Evolutionary conservation across 768 basidiomycete species (phyloP), one percentile per base, ranked within the genome.

Genomic region (Daedaleopsis nitida): DNA sequence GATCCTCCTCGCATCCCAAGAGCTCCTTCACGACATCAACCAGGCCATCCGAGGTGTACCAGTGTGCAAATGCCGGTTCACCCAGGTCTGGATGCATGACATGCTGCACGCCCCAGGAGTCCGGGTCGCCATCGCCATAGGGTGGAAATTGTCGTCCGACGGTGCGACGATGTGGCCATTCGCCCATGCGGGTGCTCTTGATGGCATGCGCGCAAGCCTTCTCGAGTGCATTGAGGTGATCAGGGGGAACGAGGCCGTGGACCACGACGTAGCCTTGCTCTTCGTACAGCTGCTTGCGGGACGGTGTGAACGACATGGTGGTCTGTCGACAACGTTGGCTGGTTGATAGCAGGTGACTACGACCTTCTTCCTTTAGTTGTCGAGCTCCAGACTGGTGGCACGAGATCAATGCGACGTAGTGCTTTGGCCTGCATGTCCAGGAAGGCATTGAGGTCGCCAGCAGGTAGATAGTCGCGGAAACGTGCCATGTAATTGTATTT

Each of bases 111-210:
- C 91, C 91, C 90, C 91, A 92, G 0, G 86, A 83, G 72, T 92
- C 91, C 1, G 84, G 81, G 54, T 83, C 73, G 43, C 66, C 76
- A 35, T 81, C 73, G 55, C 80, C 85, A 65, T 80, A 92, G 0
- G 90, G 91, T 3, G 91, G 89, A 62, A 92, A 92, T 70, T 91
- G 88, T 62, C 86, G 87, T 1, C 91, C 91, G 17, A 92, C 87
- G 0, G 84, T 86, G 38, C 91, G 82, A 4, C 88, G 78, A 65
- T 87, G 78, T 0, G 82, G 75, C 91, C 90, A 92, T 2, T 70
- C 61, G 1, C 88, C 88, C 0, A 75, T 54, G 5, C 90, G 84
- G 0, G 89, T 88, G 32, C 77, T 79, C 19, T 73, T 67, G 23
- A 86, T 77, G 3, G 77, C 81, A 21, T 80, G 73, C 14, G 80